These are phyloP conservation scores for Monosporascus sp. DNA, from an alignment of 2,329 filamentous ascomycete species.

Conservation along the genomic window DNA sequence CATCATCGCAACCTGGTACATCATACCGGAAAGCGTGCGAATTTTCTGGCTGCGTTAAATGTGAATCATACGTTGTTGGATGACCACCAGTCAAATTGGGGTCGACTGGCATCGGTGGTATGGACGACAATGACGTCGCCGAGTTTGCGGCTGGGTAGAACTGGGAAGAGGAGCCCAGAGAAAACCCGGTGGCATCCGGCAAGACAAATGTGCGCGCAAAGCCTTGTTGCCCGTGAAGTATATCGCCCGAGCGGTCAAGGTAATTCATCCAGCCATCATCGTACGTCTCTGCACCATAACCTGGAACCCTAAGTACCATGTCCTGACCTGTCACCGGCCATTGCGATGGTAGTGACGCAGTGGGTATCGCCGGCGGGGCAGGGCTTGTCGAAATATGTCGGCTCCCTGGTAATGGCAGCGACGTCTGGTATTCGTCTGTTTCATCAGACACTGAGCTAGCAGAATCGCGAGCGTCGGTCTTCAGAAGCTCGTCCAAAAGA, in stretches of 20 bases:
- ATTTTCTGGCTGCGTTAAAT: not conserved
- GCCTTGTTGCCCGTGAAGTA: conserved; percentile 9
- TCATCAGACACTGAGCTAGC: conserved; percentile 26
- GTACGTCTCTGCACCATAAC: conserved; percentile 15
- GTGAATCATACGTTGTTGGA: conserved; percentile 1
- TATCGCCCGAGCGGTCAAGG: conserved; percentile 11
- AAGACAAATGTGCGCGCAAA: conserved; percentile 10
- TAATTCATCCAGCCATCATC: conserved; percentile 12
- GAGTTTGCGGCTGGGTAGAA: conserved; percentile 7
- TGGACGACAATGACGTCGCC: conserved; percentile 6
- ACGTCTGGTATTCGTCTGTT: conserved; percentile 15
- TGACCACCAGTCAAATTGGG: conserved; percentile 7
- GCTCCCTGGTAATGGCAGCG: conserved; percentile 9
- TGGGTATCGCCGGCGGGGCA: conserved; percentile 10
- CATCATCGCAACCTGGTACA: conserved; percentile 7
- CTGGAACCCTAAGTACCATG: conserved; percentile 12
- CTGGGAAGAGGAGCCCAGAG: conserved; percentile 10
- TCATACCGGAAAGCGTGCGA: conserved; percentile 8
- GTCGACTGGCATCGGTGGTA: conserved; percentile 15
- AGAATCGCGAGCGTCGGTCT: conserved; percentile 23
- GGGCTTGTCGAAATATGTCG: conserved; percentile 20
- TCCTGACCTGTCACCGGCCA: conserved; percentile 13
- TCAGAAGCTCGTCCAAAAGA: conserved; percentile 32
- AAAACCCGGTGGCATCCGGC: conserved; percentile 4
- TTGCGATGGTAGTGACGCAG: conserved; percentile 7